These are phyloP conservation scores for Colletotrichum phormii DNA, from an alignment of 2,329 filamentous ascomycete species.

Conservation along the genomic window DNA sequence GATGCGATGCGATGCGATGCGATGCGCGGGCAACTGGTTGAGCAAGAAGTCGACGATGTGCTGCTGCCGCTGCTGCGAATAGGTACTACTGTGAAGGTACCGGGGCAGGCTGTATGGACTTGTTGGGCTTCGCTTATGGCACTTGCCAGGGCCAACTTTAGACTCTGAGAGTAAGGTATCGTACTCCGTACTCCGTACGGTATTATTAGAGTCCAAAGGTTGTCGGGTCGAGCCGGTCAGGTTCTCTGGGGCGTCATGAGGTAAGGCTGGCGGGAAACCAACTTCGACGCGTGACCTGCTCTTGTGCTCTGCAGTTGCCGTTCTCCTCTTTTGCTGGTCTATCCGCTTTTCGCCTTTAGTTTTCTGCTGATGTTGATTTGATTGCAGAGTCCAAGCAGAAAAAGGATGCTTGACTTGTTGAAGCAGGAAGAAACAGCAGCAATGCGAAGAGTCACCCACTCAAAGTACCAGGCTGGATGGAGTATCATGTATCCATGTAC, in stretches of 20 bases:
- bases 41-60: background rate
- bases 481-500: too few relatives aligned
- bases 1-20: background rate
- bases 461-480: too few relatives aligned
- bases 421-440: background rate
- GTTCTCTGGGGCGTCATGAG: background rate
- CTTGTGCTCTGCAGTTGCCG: background rate
- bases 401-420: background rate
- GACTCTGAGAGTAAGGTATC: background rate
- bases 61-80: background rate
- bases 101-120: background rate
- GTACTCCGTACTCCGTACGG: too few relatives aligned
- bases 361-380: slow-evolving; percentile 2
- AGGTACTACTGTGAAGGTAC: too few relatives aligned
- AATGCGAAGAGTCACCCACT: background rate
- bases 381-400: slow-evolving; percentile 26
- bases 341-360: background rate
- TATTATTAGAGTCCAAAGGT: background rate
- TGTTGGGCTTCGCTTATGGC: background rate
- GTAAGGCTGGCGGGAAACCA: slow-evolving; percentile 2
- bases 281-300: slow-evolving; percentile 20
- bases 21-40: background rate
- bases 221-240: background rate
- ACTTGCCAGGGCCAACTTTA: background rate
- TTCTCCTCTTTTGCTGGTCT: background rate